Evolutionary conservation across 1,139 yeast species (phyloP).

Genomic region (Zygosaccharomyces pseudobailii): DNA sequence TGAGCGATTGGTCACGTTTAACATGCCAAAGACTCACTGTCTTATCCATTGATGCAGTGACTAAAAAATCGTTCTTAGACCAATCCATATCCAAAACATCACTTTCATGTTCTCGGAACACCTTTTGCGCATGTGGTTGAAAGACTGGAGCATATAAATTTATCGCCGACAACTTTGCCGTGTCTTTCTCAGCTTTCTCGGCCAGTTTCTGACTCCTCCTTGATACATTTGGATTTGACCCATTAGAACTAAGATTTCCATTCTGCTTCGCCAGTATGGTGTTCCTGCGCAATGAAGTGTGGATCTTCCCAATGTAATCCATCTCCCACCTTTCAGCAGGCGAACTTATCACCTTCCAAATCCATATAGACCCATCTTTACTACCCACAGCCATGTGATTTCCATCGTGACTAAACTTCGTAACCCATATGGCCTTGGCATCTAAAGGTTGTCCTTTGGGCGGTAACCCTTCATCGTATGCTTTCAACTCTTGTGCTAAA

Average conservation of each 20-base stretch:
- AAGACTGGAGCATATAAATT: slow-evolving; percentile 68
- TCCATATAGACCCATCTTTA: slow-evolving; percentile 56
- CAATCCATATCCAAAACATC: slow-evolving; percentile 75
- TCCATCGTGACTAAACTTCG: slow-evolving; percentile 76
- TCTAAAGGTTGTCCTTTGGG: slow-evolving; percentile 9
- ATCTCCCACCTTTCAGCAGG: slow-evolving; percentile 53
- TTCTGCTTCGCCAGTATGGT: slow-evolving; percentile 6
- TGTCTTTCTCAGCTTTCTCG: slow-evolving; percentile 2
- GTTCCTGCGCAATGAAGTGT: slow-evolving; percentile 5
- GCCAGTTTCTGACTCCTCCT: slow-evolving; percentile 4
- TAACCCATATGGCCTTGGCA: slow-evolving; percentile 56
- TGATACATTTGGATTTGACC: slow-evolving; percentile 4
- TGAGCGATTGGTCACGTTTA: slow-evolving; percentile 57
- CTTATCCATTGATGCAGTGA: slow-evolving; percentile 82
- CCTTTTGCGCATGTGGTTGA: slow-evolving; percentile 59
- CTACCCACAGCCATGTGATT: slow-evolving; percentile 81
- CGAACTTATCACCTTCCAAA: slow-evolving; percentile 77
- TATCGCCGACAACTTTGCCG: slow-evolving; percentile 7
- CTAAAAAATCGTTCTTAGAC: slow-evolving; percentile 79
- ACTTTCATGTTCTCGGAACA: slow-evolving; percentile 62
- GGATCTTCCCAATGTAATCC: slow-evolving; percentile 17
- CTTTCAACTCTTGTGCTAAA: slow-evolving; percentile 71
- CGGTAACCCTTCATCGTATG: slow-evolving; percentile 12
- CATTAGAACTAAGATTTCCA: slow-evolving; percentile 5
- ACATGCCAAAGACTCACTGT: slow-evolving; percentile 85